Evolutionary conservation across 2,329 filamentous ascomycete species (phyloP).

Genomic region (Orbilia javanica): DNA sequence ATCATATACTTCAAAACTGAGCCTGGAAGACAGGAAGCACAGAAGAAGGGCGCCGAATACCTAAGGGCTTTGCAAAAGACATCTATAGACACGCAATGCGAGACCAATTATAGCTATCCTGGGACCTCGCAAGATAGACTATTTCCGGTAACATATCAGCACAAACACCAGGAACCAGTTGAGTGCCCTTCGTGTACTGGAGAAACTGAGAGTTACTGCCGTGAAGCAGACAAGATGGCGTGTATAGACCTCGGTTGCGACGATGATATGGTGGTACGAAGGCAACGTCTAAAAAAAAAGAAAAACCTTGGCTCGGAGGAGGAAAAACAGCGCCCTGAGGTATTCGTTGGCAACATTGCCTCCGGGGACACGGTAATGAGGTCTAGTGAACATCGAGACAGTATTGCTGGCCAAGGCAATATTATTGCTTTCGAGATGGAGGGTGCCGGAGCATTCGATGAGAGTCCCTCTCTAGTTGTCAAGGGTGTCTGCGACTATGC

Average conservation of each 20-base stretch:
- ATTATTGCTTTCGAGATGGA: constrained; percentile 64
- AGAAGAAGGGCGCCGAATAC: background rate
- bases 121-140: constrained; percentile 55
- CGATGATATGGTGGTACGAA: background rate
- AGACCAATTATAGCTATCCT: constrained; percentile 43
- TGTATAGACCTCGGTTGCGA: constrained; percentile 13
- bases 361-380: constrained; percentile 64
- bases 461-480: constrained; percentile 49
- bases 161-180: background rate
- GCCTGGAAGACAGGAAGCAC: background rate
- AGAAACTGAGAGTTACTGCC: background rate
- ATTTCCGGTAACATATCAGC: constrained; percentile 49
- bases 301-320: background rate
- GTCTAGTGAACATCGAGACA: constrained; percentile 62
- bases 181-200: background rate
- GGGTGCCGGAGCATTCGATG: constrained; percentile 62
- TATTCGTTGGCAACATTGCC: constrained; percentile 64
- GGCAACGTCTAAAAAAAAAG: background rate
- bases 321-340: background rate
- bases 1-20: constrained; percentile 48
- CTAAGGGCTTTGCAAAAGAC: constrained; percentile 29
- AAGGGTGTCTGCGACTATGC: constrained; percentile 23
- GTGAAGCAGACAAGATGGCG: background rate
- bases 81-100: background rate
- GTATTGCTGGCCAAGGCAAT: constrained; percentile 58